Evolutionary conservation across 2,329 filamentous ascomycete genomes (phyloP), one percentile per base, ranked within the genome.

Genomic region (Keithomyces neogunnii): DNA sequence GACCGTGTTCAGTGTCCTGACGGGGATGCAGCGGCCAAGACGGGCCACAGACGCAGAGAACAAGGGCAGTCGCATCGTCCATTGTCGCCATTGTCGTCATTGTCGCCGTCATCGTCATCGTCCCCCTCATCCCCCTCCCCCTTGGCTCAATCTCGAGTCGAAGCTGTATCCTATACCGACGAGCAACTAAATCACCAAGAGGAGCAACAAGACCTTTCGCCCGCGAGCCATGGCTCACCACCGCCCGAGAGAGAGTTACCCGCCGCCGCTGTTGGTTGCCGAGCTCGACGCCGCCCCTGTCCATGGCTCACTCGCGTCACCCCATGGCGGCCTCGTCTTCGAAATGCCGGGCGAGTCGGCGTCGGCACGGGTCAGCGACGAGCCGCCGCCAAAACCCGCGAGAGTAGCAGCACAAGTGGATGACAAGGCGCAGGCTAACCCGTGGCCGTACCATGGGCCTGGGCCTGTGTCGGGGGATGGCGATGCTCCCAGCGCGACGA

Each of bases 391-490:
- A 39, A 50, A 52, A 32, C 49, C 35, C 35, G 43, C 38, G 44
- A 49, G 48, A 36, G 33, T 35, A 10, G 45, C 38, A 5, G 38
- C 39, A 8, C 36, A 44, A 6, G 26, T 30, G 31, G 48, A n/a
- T 3, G 54, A 49, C 46, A 28, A 48, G 51, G 46, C 38, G 44
- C 55, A 56, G 36, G 57, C 63, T 33, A 63, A 66, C 40, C 64
- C 66, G 8, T 68, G 66, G 65, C 57, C 66, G 13, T 69, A 66
- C 35, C 60, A 65, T 54, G 63, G 64, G 3, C 59, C 62, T 9
- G 33, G 64, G 3, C 59, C 62, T 9, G 33, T 49, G 10, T 26
- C 30, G 19, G 51, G 31, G 2, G 47, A 53, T 19, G 19, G 19
- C 11, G 54, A 38, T 29, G 51, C 45, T 19, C 45, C 50, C n/a